Base-by-base conservation (phyloP, 2,329 filamentous ascomycete species). In the Penicillium sclerotigenum region DNA sequence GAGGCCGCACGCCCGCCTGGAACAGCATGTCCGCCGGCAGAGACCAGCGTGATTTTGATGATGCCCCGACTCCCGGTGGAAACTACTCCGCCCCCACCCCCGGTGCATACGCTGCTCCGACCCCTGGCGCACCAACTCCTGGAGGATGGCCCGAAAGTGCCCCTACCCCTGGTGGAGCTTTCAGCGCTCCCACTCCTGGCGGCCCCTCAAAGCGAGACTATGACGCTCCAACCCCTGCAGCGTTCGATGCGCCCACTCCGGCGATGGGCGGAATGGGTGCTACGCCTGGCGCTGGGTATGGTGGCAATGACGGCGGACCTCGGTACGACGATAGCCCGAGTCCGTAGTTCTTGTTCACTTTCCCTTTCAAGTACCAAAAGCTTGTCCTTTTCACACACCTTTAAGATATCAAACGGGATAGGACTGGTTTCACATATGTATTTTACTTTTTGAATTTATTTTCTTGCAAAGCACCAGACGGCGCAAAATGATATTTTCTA, bases 11-110 rank as follows among this genome's bases (percentile, higher is more conserved):
- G 13, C 78, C 78, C 1, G 78, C 77, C 26, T 79, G 76, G 74
- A 62, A 60, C 36, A 57, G 58, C 18, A 31, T 65, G 8, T 52
- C 64, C 8, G 61, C 54, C 20, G 66, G 59, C 53, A 68, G 68
- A 56, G 69, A 71, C 38, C 62, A 68, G 42, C 70, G 71, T 24
- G 68, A 82, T 0, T 90, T 60, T n/a, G 64, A 89, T 64, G 89
- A 93, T 63, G 89, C 89, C 4, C 88, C 88, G 0, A 91, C 89
- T 0, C 89, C 87, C 0, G 87, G 86, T 3, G 86, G 83, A 7
- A 68, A 73, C 47, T 87, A 88, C 54, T 81, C 83, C 7, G 87
- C 87, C 2, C 85, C 86, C 1, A 89, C 87, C 0, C 87, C 87
- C 1, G 85, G 84, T 74, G 45, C 82, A 77, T 54, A 75, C 45